These are phyloP conservation scores for Paraglomus brasilianum DNA, from an alignment of 192 early-diverging fungal species.

Conservation along the genomic window DNA sequence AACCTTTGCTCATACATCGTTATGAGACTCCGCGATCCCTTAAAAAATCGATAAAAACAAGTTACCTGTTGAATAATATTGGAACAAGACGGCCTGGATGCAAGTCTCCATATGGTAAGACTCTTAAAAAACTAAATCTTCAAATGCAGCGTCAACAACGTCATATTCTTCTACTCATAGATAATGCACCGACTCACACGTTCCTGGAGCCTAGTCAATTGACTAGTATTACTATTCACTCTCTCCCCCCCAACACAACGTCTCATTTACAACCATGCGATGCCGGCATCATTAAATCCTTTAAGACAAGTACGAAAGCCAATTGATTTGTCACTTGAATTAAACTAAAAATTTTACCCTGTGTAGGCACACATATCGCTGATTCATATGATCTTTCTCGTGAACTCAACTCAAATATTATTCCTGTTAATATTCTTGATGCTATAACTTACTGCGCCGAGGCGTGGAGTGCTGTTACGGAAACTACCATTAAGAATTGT, in stretches of 20 bases:
- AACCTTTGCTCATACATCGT: slow-evolving; percentile 11
- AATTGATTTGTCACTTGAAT: no score
- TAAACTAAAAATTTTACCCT: no score
- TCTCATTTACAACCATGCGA: background rate
- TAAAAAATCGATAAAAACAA: background rate
- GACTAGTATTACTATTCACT: background rate
- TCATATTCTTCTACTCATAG: slow-evolving; percentile 10
- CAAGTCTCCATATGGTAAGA: background rate
- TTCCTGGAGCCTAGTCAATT: background rate
- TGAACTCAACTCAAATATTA: no score
- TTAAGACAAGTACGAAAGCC: no score
- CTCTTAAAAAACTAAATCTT: background rate
- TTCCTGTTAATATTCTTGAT: background rate
- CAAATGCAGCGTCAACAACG: background rate
- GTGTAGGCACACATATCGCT: no score
- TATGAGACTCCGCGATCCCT: background rate
- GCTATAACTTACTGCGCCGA: slow-evolving; percentile 1
- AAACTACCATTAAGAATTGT: slow-evolving; percentile 1
- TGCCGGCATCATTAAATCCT: background rate
- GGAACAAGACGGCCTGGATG: background rate
- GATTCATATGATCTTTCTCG: no score
- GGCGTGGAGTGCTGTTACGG: background rate
- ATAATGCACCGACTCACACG: background rate
- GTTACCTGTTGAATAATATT: background rate
- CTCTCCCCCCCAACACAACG: background rate